Evolutionary conservation across 208 protist species (phyloP).

Genomic region (Angomonas deanei): DNA sequence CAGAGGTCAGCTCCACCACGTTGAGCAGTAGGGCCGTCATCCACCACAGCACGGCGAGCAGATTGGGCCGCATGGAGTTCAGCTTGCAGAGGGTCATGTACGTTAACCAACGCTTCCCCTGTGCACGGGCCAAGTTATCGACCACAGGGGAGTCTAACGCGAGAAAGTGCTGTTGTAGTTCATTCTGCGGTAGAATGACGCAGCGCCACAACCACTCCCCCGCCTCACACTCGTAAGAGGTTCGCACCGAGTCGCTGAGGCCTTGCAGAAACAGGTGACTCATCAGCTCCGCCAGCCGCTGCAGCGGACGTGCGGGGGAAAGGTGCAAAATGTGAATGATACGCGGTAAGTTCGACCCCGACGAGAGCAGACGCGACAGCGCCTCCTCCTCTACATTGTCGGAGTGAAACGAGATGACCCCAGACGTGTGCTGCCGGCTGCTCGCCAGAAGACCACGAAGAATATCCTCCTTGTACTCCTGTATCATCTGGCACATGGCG

Average conservation of each 20-base stretch:
- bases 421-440: background rate
- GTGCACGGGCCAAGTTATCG: slow-evolving; percentile 34
- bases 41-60: slow-evolving; percentile 39
- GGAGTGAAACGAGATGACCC: too few species aligned
- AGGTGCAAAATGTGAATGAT: slow-evolving; percentile 13
- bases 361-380: slow-evolving; percentile 9
- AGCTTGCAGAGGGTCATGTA: slow-evolving; percentile 42
- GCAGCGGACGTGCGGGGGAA: slow-evolving; percentile 15
- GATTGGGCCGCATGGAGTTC: slow-evolving; percentile 16
- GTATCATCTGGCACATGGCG: background rate
- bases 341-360: slow-evolving; percentile 6
- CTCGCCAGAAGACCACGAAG: background rate
- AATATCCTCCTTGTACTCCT: background rate
- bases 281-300: slow-evolving; percentile 25
- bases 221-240: slow-evolving; percentile 28
- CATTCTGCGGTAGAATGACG: slow-evolving; percentile 39
- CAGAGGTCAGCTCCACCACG: slow-evolving; percentile 28
- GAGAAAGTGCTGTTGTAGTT: slow-evolving; percentile 8
- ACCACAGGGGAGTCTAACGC: slow-evolving; percentile 25
- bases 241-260: slow-evolving; percentile 14
- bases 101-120: slow-evolving; percentile 41
- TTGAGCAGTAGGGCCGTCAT: slow-evolving; percentile 42
- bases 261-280: slow-evolving; percentile 29
- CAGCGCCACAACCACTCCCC: slow-evolving; percentile 38
- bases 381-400: too few species aligned